These are phyloP conservation scores for Neurospora sp. DNA, from an alignment of 495 filamentous ascomycete genomes.

Conservation along the genomic window DNA sequence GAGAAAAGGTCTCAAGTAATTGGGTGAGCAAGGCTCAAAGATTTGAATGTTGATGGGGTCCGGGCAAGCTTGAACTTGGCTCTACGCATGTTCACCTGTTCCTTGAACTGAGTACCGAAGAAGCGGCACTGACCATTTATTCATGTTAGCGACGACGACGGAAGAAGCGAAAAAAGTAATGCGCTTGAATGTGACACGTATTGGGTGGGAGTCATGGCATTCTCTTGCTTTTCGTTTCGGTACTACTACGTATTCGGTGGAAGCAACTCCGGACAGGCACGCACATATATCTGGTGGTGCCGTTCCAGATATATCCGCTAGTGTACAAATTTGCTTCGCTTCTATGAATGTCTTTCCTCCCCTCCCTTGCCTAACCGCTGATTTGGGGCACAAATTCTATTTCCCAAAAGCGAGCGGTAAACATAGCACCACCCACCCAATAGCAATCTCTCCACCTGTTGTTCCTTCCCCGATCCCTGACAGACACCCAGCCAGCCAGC, in stretches of 20 bases:
- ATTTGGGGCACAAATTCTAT: neutral
- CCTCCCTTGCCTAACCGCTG: neutral
- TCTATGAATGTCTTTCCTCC: neutral
- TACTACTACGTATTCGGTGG: neutral
- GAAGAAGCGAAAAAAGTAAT: no score
- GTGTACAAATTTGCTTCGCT: neutral
- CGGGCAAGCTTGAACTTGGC: no score
- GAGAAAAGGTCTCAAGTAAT: no score
- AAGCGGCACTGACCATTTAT: no score
- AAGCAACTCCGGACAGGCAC: neutral
- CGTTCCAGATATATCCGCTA: neutral
- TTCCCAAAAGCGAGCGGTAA: neutral
- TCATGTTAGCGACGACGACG: no score
- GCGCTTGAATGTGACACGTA: neutral
- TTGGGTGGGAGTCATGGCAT: neutral
- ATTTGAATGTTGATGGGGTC: no score
- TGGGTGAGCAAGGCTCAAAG: no score
- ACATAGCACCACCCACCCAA: constrained; percentile 2
- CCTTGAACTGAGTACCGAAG: no score
- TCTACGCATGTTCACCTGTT: no score
- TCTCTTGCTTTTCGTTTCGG: neutral
- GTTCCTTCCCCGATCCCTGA: neutral
- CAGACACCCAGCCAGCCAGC: neutral
- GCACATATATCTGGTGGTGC: neutral
- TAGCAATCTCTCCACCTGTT: neutral